Evolutionary conservation across 495 filamentous ascomycete species (phyloP), one percentile per base, ranked within the genome.

Genomic region (Trichocladium antarcticum): DNA sequence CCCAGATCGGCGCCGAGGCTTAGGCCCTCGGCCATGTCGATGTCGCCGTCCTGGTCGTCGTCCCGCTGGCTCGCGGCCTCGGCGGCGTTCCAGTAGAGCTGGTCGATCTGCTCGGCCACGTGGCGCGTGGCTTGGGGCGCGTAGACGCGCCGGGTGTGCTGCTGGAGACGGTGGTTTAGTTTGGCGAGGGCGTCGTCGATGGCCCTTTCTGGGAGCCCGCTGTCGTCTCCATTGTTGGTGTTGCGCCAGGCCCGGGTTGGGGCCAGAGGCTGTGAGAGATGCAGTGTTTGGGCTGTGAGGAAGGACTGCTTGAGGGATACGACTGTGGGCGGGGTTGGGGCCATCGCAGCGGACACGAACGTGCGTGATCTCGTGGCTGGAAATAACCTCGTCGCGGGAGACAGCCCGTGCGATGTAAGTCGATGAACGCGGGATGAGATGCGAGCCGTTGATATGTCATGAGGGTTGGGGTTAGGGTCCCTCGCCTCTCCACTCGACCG

Each of bases 31-130:
- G 65, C 58, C n/a, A 49, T 45, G 0, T 68, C 60, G 6, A 50
- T 71, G 5, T 69, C 75, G 20, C 71, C 62, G 39, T 74, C 73
- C 4, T 68, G 63, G 6, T 63, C 73, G 39, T 64, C 71, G 11
- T 68, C 67, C 0, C 60, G 67, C 1, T 59, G 67, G 17, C 50
- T 71, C 27, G 43, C 65, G 44, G 54, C 63, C 38, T 65, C 68
- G 21, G 73, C 71, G 1, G 62, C 66, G 34, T 75, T 73, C 58
- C 79, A 80, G 58, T 90, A 92, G 43, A 89, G 64, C 43, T 66
- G 68, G 56, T 89, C 80, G 37, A 93, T 81, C 70, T 93, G 86
- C 64, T 88, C 83, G 19, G 85, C 87, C 35, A 93, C 76, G 67
- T 89, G 83, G 31, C 85, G 77, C 47, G 81, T 78, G 0, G 84